Percentiles rank a stretch among this genome's conserved stretches.
Evolutionary conservation across 305 asterid species (phyloP).

Genomic region (Nicotiana rustica): DNA sequence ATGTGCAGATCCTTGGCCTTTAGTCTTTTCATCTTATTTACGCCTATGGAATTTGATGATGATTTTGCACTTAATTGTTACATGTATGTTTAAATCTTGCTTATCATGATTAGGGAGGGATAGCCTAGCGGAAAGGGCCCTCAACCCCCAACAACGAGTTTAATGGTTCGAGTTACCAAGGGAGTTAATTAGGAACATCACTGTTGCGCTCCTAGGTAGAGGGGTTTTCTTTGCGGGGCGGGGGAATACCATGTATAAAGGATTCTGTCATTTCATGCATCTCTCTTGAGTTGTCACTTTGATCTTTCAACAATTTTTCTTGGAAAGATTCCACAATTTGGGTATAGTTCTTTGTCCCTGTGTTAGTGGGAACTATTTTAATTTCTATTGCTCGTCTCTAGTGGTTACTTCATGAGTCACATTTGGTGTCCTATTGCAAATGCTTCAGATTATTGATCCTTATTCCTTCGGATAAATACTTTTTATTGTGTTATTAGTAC

Average conservation of each 20-base stretch:
- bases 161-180: conserved; percentile 1
- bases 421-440: conserved; percentile 13
- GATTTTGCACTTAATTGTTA: conserved; percentile 17
- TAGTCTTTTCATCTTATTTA: neutral
- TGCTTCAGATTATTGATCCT: conserved; percentile 4
- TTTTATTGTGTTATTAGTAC: conserved; percentile 4
- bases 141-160: neutral
- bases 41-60: conserved; percentile 6
- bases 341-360: neutral
- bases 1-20: neutral
- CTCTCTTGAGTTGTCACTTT: conserved; percentile 1
- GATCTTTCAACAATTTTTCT: neutral
- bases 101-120: neutral
- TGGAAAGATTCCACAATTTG: neutral
- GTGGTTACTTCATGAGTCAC: conserved; percentile 18
- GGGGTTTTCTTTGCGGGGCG: neutral
- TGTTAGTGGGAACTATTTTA: conserved; percentile 26
- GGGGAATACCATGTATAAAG: neutral
- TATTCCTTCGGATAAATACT: conserved; percentile 17
- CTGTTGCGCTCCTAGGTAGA: neutral
- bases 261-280: neutral
- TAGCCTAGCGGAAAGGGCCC: neutral
- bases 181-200: conserved; percentile 15
- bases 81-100: neutral
- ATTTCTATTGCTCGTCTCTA: neutral